Percentiles rank a stretch among this genome's conserved stretches.
phyloP scores from a whole-genome alignment of 2,329 filamentous ascomycete species.

The Diaporthe sp. region DNA sequence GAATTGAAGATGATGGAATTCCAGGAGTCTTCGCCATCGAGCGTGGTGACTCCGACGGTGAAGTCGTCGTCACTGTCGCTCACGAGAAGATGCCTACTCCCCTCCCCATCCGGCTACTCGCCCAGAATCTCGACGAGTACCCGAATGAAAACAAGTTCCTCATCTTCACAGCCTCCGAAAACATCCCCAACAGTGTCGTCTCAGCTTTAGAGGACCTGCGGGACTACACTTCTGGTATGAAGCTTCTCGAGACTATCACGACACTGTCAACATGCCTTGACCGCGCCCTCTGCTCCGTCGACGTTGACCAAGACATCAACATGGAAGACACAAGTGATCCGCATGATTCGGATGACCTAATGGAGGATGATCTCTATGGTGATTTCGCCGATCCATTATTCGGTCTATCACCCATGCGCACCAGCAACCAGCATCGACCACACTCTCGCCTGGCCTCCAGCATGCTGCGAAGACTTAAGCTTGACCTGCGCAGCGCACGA shows the following conservation, averaged over 20 bases:
- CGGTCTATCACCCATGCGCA: conserved; percentile 45
- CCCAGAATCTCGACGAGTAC: conserved; percentile 54
- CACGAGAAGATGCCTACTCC: conserved; percentile 46
- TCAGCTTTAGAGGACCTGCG: conserved; percentile 60
- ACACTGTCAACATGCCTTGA: conserved; percentile 54
- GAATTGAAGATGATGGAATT: conserved; percentile 53
- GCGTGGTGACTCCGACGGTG: conserved; percentile 78
- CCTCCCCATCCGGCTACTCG: conserved; percentile 56
- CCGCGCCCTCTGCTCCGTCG: neutral
- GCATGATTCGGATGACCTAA: conserved; percentile 45
- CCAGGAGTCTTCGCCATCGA: conserved; percentile 65
- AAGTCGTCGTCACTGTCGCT: conserved; percentile 73
- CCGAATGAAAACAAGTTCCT: conserved; percentile 57
- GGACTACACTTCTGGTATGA: conserved; percentile 58
- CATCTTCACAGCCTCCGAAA: conserved; percentile 58
- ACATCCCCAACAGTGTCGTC: conserved; percentile 47
- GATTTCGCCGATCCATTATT: conserved; percentile 48
- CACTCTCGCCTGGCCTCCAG: conserved; percentile 40
- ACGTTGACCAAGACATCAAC: neutral
- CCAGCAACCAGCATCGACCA: neutral
- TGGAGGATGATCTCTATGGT: conserved; percentile 42
- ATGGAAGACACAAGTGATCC: conserved; percentile 50
- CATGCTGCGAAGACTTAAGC: conserved; percentile 59
- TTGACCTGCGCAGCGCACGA: conserved; percentile 74
- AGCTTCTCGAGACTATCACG: conserved; percentile 63